Evolutionary conservation across 331 rosid genomes (phyloP).

Genomic region (Malus hybrid): DNA sequence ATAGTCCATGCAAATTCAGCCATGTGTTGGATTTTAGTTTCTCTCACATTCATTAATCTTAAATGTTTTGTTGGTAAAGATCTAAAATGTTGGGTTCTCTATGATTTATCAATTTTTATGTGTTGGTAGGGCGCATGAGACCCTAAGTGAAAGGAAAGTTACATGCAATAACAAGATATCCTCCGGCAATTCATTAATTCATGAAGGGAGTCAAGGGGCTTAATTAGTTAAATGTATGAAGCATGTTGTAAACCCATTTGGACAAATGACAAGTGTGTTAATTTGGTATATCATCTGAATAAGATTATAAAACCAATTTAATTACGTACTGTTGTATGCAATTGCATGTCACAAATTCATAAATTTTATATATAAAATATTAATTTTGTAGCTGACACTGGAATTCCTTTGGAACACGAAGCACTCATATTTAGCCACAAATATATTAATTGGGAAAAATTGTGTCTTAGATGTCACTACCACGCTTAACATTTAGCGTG

Average conservation of each 20-base stretch:
- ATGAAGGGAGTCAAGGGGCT: neutral
- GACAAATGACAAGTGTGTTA: neutral
- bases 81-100: neutral
- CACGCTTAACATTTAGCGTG: too few species aligned
- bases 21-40: neutral
- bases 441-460: neutral
- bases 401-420: neutral
- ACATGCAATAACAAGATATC: neutral
- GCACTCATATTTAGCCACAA: neutral
- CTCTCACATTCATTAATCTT: neutral
- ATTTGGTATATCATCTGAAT: neutral
- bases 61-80: constrained; percentile 1
- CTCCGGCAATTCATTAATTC: neutral
- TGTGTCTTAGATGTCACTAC: neutral
- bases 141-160: neutral
- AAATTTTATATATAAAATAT: too few species aligned
- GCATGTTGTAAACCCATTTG: neutral
- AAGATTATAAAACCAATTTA: too few species aligned
- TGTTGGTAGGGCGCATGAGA: neutral
- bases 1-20: neutral
- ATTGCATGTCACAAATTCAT: neutral
- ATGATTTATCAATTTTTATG: neutral
- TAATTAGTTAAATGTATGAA: neutral
- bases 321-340: neutral
- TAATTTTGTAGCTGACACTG: neutral